Percentiles rank a stretch among this genome's conserved stretches.
Conservation (phyloP, 495 filamentous ascomycete species). For the Astrothelium subdiscretum region DNA sequence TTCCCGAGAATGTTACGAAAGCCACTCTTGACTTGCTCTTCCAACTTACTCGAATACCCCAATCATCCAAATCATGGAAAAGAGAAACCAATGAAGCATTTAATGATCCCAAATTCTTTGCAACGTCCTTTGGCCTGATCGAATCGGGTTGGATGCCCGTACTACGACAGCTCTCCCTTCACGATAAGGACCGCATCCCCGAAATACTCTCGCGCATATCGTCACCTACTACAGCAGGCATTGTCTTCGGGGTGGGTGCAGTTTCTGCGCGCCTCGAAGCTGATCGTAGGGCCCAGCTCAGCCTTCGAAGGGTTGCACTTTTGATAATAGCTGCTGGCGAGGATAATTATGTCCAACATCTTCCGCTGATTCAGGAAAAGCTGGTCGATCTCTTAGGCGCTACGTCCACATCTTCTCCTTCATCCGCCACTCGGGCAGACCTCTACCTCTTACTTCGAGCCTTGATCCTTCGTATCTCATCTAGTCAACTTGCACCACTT, state of each 20-base stretch:
- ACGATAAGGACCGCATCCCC: constrained; percentile 77
- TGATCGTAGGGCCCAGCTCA: constrained; percentile 85
- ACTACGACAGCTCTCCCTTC: constrained; percentile 66
- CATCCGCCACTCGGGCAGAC: constrained; percentile 76
- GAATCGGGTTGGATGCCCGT: constrained; percentile 70
- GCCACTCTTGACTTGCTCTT: constrained; percentile 61
- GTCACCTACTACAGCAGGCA: constrained; percentile 84
- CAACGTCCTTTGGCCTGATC: constrained; percentile 47
- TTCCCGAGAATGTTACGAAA: constrained; percentile 73
- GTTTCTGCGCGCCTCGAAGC: constrained; percentile 89
- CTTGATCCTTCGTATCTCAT: constrained; percentile 60
- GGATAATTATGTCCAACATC: constrained; percentile 69
- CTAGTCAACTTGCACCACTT: constrained; percentile 64
- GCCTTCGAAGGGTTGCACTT: constrained; percentile 69
- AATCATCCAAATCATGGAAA: constrained; percentile 81
- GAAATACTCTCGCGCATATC: constrained; percentile 70
- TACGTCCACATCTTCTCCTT: constrained; percentile 83
- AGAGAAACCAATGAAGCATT: constrained; percentile 87
- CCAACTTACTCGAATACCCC: constrained; percentile 61
- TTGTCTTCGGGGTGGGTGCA: constrained; percentile 95
- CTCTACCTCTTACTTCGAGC: constrained; percentile 82
- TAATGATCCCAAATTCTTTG: constrained; percentile 79
- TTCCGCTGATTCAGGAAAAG: constrained; percentile 66
- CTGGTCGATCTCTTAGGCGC: constrained; percentile 75
- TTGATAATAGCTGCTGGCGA: constrained; percentile 59